phyloP scores from a whole-genome alignment of 148 eudicot genomes.

The Vaccinium myrtillus region DNA sequence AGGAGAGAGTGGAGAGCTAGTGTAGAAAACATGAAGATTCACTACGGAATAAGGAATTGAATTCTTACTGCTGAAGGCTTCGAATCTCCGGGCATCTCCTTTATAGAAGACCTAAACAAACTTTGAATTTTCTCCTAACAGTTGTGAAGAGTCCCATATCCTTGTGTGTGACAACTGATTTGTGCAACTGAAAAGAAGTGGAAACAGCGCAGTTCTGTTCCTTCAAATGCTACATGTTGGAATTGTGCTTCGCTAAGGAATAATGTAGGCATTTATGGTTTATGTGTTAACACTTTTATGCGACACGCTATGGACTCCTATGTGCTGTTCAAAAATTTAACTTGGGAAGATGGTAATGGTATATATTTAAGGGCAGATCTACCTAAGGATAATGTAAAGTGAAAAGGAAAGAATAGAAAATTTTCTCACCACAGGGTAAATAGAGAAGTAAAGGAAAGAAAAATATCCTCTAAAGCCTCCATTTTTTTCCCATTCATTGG shows the following conservation, averaged over 20 bases:
- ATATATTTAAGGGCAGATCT: not conserved
- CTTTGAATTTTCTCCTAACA: not conserved
- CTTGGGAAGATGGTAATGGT: not conserved
- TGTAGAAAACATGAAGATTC: not conserved
- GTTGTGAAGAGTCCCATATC: not conserved
- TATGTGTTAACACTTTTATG: not conserved
- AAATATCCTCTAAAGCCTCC: not conserved
- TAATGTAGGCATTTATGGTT: not conserved
- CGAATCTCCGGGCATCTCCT: not conserved
- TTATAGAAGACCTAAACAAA: not conserved
- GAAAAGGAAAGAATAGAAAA: not conserved
- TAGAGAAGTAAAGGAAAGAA: not conserved
- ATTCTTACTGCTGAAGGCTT: slow-evolving; percentile 3
- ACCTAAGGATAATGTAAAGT: not conserved
- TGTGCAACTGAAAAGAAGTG: not conserved
- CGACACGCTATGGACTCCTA: not conserved
- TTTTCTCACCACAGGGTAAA: not conserved
- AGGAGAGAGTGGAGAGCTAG: not conserved
- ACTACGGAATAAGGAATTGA: not conserved
- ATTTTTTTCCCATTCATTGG: not conserved
- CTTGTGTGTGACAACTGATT: not conserved
- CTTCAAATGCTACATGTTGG: not conserved
- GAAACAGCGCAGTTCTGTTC: not conserved
- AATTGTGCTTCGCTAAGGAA: not conserved
- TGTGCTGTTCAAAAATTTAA: not conserved